A percentile compares a stretch with the other conserved stretches of the same genome.
These are phyloP conservation scores for Zygosaccharomyces pseudobailii DNA, from an alignment of 1,139 yeast species.

Conservation along the genomic window DNA sequence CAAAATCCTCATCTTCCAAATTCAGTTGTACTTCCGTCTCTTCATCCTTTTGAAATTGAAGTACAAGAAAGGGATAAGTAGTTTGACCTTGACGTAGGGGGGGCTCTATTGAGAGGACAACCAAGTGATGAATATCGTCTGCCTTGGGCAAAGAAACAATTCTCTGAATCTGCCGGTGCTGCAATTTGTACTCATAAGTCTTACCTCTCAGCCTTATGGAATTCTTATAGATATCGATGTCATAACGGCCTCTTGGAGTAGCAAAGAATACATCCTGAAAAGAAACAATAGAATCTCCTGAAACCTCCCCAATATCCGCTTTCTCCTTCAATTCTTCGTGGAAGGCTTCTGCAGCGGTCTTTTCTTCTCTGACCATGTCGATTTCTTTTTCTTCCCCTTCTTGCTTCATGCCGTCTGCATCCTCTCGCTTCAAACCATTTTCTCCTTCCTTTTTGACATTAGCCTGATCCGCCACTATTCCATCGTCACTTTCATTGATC, in stretches of 20 bases:
- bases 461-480: constrained; percentile 35
- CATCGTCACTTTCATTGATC: constrained; percentile 33
- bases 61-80: constrained; percentile 83
- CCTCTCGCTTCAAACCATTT: constrained; percentile 37
- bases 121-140: constrained; percentile 84
- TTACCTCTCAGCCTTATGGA: constrained; percentile 93
- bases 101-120: constrained; percentile 89
- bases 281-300: constrained; percentile 96
- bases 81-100: constrained; percentile 96
- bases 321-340: constrained; percentile 88
- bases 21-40: constrained; percentile 89
- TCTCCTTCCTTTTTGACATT: constrained; percentile 48
- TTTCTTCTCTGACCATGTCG: constrained; percentile 46
- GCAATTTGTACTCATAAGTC: constrained; percentile 94
- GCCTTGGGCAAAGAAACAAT: constrained; percentile 90
- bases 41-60: constrained; percentile 87
- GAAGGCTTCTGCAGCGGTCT: constrained; percentile 76
- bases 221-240: constrained; percentile 85
- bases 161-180: constrained; percentile 84
- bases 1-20: constrained; percentile 76
- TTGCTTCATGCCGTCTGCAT: constrained; percentile 30
- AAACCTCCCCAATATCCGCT: constrained; percentile 94
- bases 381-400: constrained; percentile 41
- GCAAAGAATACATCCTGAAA: constrained; percentile 87
- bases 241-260: constrained; percentile 98